Percentiles rank a stretch among this genome's conserved stretches.
These are phyloP conservation scores for Fremontodendron californicum DNA, from an alignment of 345 rosid species.

Conservation along the genomic window DNA sequence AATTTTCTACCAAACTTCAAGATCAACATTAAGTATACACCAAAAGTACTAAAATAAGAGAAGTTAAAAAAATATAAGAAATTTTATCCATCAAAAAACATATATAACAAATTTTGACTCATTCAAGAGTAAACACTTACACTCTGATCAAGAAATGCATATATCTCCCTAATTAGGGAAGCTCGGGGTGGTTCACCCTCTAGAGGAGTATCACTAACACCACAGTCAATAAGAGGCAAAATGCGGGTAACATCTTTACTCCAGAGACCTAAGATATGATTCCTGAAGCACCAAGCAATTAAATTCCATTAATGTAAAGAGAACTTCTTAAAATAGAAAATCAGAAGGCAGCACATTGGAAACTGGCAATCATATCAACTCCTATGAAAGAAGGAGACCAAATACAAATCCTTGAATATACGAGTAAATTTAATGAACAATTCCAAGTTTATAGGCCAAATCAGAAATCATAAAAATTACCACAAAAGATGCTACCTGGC, in stretches of 20 bases:
- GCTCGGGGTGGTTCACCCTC: slow-evolving; percentile 56
- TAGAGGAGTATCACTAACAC: slow-evolving; percentile 42
- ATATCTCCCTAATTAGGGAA: slow-evolving; percentile 71
- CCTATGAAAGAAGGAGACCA: background rate
- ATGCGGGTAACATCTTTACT: slow-evolving; percentile 71
- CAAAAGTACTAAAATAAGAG: background rate
- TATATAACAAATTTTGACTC: background rate
- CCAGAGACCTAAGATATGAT: slow-evolving; percentile 82
- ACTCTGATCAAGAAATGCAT: slow-evolving; percentile 85
- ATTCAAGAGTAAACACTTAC: slow-evolving; percentile 48
- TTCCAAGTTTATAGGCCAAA: background rate
- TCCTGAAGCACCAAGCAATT: slow-evolving; percentile 51
- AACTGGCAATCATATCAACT: background rate
- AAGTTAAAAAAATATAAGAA: background rate
- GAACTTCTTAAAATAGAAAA: slow-evolving; percentile 7
- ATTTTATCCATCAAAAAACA: slow-evolving; percentile 1
- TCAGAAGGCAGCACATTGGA: background rate
- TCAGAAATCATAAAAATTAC: background rate
- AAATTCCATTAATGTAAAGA: slow-evolving; percentile 6
- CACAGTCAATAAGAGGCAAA: slow-evolving; percentile 77
- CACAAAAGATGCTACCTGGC: background rate
- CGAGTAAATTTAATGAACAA: background rate
- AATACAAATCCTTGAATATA: background rate
- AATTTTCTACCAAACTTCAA: background rate
- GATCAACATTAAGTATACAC: slow-evolving; percentile 5